Conservation (phyloP, 148 eudicot genomes). For the Limonium bicolor region DNA sequence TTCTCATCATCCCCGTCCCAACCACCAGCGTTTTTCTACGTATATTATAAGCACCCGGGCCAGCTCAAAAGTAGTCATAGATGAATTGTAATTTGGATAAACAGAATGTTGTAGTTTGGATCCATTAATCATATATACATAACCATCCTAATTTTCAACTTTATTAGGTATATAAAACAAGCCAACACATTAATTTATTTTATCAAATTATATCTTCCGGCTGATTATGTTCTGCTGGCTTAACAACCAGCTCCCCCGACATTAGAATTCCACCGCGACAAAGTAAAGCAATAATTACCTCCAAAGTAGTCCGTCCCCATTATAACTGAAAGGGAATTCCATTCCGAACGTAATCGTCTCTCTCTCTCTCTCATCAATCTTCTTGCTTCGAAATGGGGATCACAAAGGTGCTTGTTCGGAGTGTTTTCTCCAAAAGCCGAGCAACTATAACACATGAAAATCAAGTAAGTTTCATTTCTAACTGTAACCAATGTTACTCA, state of each 20-base stretch:
- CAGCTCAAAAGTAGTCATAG: constrained; percentile 46
- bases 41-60: constrained; percentile 13
- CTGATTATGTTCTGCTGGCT: constrained; percentile 3
- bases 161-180: constrained; percentile 6
- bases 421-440: constrained; percentile 57
- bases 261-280: not conserved
- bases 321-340: constrained; percentile 5
- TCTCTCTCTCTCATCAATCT: not conserved
- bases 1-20: constrained; percentile 1
- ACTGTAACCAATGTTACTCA: too few species aligned
- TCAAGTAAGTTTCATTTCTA: constrained; percentile 61
- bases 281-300: not conserved
- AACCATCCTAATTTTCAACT: constrained; percentile 1
- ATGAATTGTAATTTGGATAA: constrained; percentile 1
- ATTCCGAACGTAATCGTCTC: constrained; percentile 11
- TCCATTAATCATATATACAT: not conserved
- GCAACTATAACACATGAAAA: constrained; percentile 19
- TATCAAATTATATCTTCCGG: constrained; percentile 2
- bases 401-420: constrained; percentile 64
- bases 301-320: not conserved
- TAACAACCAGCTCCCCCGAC: constrained; percentile 2
- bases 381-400: constrained; percentile 40
- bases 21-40: not conserved
- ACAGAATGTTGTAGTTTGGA: not conserved
- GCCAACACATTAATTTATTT: constrained; percentile 1